phyloP scores from a whole-genome alignment of 1,284 basidiomycete genomes.

The Sphaerobolus stellatus region DNA sequence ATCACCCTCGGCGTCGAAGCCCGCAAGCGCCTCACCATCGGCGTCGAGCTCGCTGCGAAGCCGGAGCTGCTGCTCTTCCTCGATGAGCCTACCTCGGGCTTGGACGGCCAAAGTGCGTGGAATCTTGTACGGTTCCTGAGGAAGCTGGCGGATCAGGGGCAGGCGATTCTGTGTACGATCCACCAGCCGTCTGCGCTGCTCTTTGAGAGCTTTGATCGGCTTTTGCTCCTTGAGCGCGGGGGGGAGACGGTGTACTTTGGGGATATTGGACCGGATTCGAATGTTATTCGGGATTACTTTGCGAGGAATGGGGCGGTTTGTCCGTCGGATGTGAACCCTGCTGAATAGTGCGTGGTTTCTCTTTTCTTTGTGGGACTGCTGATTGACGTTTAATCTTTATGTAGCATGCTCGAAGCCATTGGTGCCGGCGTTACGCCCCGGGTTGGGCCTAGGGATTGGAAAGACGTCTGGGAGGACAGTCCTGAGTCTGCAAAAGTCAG shows the following conservation, averaged over 20 bases:
- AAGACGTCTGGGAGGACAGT: constrained; percentile 65
- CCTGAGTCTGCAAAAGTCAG: constrained; percentile 33
- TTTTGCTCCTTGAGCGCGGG: constrained; percentile 46
- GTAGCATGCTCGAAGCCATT: constrained; percentile 53
- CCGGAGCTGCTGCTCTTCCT: constrained; percentile 54
- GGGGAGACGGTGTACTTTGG: constrained; percentile 57
- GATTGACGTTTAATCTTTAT: not conserved
- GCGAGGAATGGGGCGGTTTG: constrained; percentile 48
- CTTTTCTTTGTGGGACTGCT: not conserved
- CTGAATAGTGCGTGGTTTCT: constrained; percentile 17
- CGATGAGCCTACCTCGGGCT: constrained; percentile 51
- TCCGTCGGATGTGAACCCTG: constrained; percentile 49
- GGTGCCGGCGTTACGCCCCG: constrained; percentile 69
- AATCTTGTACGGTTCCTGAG: constrained; percentile 52
- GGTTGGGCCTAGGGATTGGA: constrained; percentile 74
- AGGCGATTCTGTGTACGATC: constrained; percentile 36
- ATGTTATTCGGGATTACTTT: constrained; percentile 51
- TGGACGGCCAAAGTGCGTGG: constrained; percentile 57
- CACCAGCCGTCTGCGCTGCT: constrained; percentile 56
- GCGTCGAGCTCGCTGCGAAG: constrained; percentile 59
- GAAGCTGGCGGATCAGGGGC: constrained; percentile 52
- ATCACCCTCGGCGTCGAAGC: constrained; percentile 24
- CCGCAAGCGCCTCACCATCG: constrained; percentile 58
- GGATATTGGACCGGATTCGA: constrained; percentile 48
- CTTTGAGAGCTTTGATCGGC: constrained; percentile 42